Evolutionary conservation across 164 flowering plant genomes (phyloP).

Genomic region (Saururus chinensis): DNA sequence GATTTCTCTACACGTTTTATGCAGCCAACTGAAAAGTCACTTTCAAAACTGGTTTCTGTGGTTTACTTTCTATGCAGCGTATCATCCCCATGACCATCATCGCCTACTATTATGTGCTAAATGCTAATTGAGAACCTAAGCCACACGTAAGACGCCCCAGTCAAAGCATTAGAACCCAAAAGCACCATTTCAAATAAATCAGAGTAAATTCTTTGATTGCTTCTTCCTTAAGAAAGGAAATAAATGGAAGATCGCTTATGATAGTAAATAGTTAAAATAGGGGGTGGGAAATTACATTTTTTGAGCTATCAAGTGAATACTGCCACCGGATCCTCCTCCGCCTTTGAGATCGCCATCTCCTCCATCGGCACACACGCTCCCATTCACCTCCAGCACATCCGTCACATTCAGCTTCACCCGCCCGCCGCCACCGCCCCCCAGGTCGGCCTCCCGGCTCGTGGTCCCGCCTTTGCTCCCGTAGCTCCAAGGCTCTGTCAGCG

Average conservation of each 20-base stretch:
- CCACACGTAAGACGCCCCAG: no score
- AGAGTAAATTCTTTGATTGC: no score
- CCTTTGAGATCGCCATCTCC: constrained; percentile 73
- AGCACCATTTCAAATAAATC: no score
- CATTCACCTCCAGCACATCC: constrained; percentile 24
- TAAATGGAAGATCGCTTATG: background rate
- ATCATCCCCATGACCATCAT: background rate
- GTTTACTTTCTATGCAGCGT: background rate
- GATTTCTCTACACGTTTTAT: no score
- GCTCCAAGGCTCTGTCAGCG: constrained; percentile 41
- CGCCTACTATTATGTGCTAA: background rate
- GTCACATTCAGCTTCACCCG: constrained; percentile 27
- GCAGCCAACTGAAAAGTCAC: background rate
- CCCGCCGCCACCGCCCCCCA: constrained; percentile 86
- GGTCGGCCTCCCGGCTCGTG: constrained; percentile 44
- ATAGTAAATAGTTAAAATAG: background rate
- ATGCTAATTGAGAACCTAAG: no score
- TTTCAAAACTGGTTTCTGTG: background rate
- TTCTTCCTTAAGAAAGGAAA: no score
- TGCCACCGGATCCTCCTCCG: constrained; percentile 98
- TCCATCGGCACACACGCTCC: constrained; percentile 67
- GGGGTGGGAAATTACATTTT: constrained; percentile 47
- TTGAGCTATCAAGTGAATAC: constrained; percentile 54
- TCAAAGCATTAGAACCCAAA: no score
- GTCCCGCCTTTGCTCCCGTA: constrained; percentile 84